phyloP scores from a whole-genome alignment of 805 yeast genomes.

The Lipomyces lipofer region DNA sequence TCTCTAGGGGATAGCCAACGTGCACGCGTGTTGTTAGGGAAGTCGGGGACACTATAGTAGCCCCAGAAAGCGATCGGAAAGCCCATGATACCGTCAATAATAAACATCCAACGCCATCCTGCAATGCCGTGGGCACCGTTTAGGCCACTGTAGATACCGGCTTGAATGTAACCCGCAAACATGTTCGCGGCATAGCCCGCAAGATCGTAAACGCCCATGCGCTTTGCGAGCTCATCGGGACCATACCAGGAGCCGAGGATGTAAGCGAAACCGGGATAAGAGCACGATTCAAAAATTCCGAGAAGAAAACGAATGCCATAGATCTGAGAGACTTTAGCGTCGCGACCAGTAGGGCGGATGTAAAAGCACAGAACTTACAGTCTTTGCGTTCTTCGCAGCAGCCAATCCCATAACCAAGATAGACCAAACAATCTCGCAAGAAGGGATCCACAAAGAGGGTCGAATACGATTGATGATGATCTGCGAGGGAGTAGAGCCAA shows the following conservation, averaged over 20 bases:
- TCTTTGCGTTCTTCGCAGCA: constrained; percentile 51
- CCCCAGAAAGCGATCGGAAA: constrained; percentile 27
- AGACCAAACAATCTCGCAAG: constrained; percentile 66
- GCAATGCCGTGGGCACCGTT: constrained; percentile 47
- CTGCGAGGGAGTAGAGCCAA: constrained; percentile 40
- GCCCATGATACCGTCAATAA: constrained; percentile 23
- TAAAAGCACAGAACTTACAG: too few relatives aligned
- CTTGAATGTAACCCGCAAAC: constrained; percentile 56
- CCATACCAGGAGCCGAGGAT: constrained; percentile 38
- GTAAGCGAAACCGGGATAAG: constrained; percentile 36
- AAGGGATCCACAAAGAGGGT: constrained; percentile 47
- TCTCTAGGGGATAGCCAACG: constrained; percentile 17
- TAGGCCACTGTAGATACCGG: constrained; percentile 50
- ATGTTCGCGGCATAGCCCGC: constrained; percentile 34
- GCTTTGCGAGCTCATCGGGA: constrained; percentile 34
- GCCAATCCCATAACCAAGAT: constrained; percentile 52
- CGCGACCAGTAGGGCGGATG: too few relatives aligned
- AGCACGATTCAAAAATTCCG: constrained; percentile 38
- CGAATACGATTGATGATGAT: constrained; percentile 36
- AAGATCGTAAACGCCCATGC: constrained; percentile 33
- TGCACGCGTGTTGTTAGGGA: constrained; percentile 25
- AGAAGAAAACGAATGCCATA: constrained; percentile 39
- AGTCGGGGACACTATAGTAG: constrained; percentile 22
- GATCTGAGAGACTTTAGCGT: too few relatives aligned
- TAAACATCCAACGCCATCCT: constrained; percentile 31